phyloP scores from a whole-genome alignment of 2,329 filamentous ascomycete genomes.

The Thermomyces lanuginosus region DNA sequence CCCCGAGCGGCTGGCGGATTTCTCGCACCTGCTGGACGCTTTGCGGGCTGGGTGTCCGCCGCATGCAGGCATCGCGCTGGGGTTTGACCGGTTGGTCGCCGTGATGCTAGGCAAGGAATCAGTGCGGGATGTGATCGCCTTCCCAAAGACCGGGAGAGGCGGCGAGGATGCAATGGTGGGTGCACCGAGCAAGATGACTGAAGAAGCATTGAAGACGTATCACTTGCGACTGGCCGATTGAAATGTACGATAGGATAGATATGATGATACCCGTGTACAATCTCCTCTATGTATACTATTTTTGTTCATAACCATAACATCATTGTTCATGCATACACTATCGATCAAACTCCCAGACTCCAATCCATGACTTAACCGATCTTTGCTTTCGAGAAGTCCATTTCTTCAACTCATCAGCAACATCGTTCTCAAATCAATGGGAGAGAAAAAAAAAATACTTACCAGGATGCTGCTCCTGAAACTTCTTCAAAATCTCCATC shows the following conservation, averaged over 20 bases:
- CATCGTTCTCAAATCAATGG: neutral
- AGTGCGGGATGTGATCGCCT: slow-evolving; percentile 86
- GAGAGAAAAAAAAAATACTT: slow-evolving; percentile 7
- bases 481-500: slow-evolving; percentile 79
- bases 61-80: slow-evolving; percentile 82
- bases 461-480: slow-evolving; percentile 60
- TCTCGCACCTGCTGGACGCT: slow-evolving; percentile 69
- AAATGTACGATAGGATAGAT: neutral
- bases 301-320: too few relatives aligned
- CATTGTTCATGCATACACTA: too few relatives aligned
- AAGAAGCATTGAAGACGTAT: slow-evolving; percentile 44
- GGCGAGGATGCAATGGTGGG: slow-evolving; percentile 74
- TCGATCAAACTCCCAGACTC: too few relatives aligned
- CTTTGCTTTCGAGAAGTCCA: slow-evolving; percentile 52
- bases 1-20: slow-evolving; percentile 56
- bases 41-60: slow-evolving; percentile 77
- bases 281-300: slow-evolving; percentile 1
- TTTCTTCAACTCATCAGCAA: slow-evolving; percentile 29
- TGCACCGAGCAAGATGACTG: slow-evolving; percentile 53
- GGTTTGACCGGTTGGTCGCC: slow-evolving; percentile 74
- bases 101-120: slow-evolving; percentile 61
- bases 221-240: slow-evolving; percentile 31
- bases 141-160: slow-evolving; percentile 83
- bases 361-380: slow-evolving; percentile 33
- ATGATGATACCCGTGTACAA: slow-evolving; percentile 3